Base-by-base conservation (phyloP, 2,329 filamentous ascomycete genomes). In the Verticillium isaacii region DNA sequence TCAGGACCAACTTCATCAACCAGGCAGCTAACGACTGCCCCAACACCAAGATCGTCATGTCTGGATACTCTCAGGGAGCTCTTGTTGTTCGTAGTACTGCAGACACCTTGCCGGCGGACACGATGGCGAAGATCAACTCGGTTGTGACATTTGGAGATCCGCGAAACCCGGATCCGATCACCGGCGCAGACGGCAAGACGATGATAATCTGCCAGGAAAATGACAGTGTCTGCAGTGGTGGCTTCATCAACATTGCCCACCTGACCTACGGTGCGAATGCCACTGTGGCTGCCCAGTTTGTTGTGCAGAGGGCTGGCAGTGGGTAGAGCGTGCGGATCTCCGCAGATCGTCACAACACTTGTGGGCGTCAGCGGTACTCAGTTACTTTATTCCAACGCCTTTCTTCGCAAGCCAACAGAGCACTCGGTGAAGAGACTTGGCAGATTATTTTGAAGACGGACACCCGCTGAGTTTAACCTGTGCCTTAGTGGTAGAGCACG, bases 1-100 rank as follows among this genome's bases (percentile, higher is more conserved):
- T 65, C 60, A 77, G 78, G 72, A 76, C 77, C 41, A 66, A 72
- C 5, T 63, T 66, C 34, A 63, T 72, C 45, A 66, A 60, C 3
- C 39, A 73, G 23, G 73, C 75, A 1, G 66, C 70, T 32, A 66
- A 67, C 2, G 63, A 69, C 0, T 71, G 69, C 60, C 68, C 66
- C 15, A 50, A 63, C 15, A 65, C 68, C 19, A 67, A 68, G 55
- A 57, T 71, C 3, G 68, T 68, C 9, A 52, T 72, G 34, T 57
- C 66, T 29, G 70, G 70, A 32, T 70, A 69, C 64, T 72, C 70
- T 1, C 70, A 71, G n/a, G 70, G 68, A n/a, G 69, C 65, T 32
- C 60, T 68, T 29, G 68, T 69, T 9, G 65, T 71, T 6, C 70
- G 71, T 45, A 66, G 70, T 19, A 70, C 70, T 2, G 65, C 68